These are phyloP conservation scores for Ophiocordyceps sinensis DNA, from an alignment of 2,329 filamentous ascomycete genomes.

Conservation along the genomic window DNA sequence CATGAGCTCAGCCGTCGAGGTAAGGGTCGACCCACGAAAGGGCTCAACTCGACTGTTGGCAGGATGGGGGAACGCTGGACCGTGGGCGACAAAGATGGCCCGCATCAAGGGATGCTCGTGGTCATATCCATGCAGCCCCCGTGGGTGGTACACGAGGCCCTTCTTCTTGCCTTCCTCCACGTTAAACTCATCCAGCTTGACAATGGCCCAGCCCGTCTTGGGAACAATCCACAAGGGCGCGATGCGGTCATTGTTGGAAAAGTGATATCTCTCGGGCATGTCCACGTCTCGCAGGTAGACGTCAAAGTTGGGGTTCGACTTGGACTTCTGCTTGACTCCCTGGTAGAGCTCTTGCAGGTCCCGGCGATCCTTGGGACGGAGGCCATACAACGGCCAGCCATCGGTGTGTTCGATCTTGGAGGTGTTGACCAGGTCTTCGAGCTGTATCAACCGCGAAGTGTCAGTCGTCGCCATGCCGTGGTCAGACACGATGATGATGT, in stretches of 20 bases:
- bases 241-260: conserved; percentile 74
- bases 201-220: conserved; percentile 84
- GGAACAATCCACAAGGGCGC: conserved; percentile 92
- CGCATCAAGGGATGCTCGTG: conserved; percentile 91
- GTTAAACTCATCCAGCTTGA: conserved; percentile 65
- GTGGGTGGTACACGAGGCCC: conserved; percentile 58
- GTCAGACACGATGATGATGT: conserved; percentile 90
- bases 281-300: conserved; percentile 75
- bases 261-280: conserved; percentile 91
- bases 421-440: conserved; percentile 78
- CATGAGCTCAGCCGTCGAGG: background rate
- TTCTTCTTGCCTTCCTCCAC: conserved; percentile 48
- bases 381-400: conserved; percentile 85
- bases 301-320: conserved; percentile 56
- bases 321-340: conserved; percentile 38
- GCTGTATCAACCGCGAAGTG: conserved; percentile 62
- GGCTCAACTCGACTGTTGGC: conserved; percentile 64
- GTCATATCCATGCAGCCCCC: conserved; percentile 87
- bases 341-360: conserved; percentile 57
- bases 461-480: conserved; percentile 97
- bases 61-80: conserved; percentile 79
- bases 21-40: conserved; percentile 62
- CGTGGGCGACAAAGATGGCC: conserved; percentile 84
- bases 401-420: conserved; percentile 69
- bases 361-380: conserved; percentile 59